These are phyloP conservation scores for Fusarium fracticaudum DNA, from an alignment of 2,329 filamentous ascomycete species.

Conservation along the genomic window DNA sequence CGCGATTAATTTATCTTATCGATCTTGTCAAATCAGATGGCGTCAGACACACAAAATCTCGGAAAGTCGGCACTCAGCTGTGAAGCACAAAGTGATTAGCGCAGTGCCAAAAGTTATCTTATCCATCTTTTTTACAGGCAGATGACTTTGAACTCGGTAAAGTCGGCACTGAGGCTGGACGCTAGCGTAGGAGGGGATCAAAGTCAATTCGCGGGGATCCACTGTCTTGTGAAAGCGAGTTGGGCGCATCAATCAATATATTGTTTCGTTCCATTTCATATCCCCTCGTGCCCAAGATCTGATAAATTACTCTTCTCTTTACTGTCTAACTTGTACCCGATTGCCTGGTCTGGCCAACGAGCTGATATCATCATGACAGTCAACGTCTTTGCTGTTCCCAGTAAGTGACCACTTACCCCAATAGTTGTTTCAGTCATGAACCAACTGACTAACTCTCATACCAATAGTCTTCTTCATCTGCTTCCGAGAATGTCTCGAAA, in stretches of 20 bases:
- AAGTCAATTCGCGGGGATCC: neutral
- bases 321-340: neutral
- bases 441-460: neutral
- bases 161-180: neutral
- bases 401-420: accelerated
- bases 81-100: neutral
- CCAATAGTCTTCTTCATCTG: neutral
- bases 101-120: neutral
- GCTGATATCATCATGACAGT: neutral
- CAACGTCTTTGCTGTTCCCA: conserved; percentile 1
- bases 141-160: neutral
- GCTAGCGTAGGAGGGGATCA: neutral
- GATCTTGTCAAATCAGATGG: conserved; percentile 3
- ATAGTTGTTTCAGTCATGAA: accelerated
- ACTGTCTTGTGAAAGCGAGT: neutral
- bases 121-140: neutral
- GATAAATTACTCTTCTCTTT: neutral
- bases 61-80: neutral
- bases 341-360: neutral
- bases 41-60: neutral
- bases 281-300: neutral
- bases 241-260: neutral
- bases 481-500: neutral
- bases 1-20: neutral
- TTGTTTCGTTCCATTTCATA: neutral